These are phyloP conservation scores for Rosa persica DNA, from an alignment of 306 rosid genomes.

Conservation along the genomic window DNA sequence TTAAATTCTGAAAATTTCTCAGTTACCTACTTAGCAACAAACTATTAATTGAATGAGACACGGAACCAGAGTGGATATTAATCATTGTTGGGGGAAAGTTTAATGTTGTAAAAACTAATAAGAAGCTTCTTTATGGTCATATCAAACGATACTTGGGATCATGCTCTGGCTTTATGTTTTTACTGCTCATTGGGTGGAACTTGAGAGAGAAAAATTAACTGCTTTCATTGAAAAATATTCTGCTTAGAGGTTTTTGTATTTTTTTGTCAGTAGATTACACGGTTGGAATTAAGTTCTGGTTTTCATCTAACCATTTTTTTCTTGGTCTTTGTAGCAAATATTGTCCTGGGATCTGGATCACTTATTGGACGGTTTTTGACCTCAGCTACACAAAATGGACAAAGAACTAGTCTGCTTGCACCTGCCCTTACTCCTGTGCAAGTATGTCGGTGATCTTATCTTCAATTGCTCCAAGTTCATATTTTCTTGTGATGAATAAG, in stretches of 20 bases:
- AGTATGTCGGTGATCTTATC: constrained; percentile 48
- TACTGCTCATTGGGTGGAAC: neutral
- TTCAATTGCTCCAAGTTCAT: constrained; percentile 18
- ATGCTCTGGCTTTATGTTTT: neutral
- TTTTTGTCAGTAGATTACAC: neutral
- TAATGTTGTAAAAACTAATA: neutral
- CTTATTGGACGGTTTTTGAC: constrained; percentile 70
- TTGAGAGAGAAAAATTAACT: neutral
- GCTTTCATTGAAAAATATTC: neutral
- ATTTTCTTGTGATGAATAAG: constrained; percentile 9
- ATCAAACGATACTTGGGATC: neutral
- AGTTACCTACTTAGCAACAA: neutral
- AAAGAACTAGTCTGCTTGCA: constrained; percentile 40
- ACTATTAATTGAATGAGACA: neutral
- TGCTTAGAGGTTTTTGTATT: neutral
- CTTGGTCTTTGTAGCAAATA: constrained; percentile 58
- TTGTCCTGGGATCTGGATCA: constrained; percentile 70
- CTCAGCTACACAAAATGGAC: constrained; percentile 36
- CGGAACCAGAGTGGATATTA: neutral
- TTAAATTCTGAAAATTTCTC: neutral
- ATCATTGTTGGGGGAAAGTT: neutral
- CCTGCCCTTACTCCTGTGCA: constrained; percentile 64
- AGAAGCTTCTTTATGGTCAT: neutral
- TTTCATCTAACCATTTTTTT: neutral
- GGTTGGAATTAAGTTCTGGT: neutral